These are phyloP conservation scores for Lactifluus rugatus DNA, from an alignment of 768 basidiomycete genomes.

Conservation along the genomic window DNA sequence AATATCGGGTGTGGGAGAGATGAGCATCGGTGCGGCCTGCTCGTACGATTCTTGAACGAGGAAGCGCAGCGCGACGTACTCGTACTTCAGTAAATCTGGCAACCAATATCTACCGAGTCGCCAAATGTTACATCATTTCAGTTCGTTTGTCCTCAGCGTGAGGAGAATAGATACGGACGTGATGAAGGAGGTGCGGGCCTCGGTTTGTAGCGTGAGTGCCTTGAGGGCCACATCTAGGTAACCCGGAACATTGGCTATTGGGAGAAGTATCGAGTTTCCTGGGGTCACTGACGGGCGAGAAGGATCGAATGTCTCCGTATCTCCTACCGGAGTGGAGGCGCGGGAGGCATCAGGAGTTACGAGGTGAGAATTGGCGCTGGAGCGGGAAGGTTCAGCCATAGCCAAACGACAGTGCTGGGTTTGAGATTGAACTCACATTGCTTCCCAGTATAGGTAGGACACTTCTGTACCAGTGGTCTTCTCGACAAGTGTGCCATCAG, in stretches of 20 bases:
- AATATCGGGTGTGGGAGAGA: constrained; percentile 33
- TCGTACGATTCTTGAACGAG: constrained; percentile 36
- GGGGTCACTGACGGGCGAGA: background rate
- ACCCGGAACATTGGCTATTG: constrained; percentile 23
- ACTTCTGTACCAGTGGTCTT: constrained; percentile 4
- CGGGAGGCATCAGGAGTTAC: background rate
- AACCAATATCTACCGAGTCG: constrained; percentile 31
- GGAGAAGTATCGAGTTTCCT: constrained; percentile 21
- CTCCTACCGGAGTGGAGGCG: background rate
- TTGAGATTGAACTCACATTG: background rate
- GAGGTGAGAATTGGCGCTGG: background rate
- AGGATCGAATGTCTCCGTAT: constrained; percentile 5
- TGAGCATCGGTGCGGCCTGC: constrained; percentile 25
- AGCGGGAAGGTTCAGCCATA: too few relatives aligned
- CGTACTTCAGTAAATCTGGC: constrained; percentile 32
- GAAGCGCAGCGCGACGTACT: constrained; percentile 37
- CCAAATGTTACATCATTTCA: background rate
- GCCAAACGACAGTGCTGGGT: background rate
- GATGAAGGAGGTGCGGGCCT: constrained; percentile 34
- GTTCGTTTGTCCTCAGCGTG: constrained; percentile 9
- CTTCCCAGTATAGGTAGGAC: background rate
- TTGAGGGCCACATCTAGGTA: constrained; percentile 30
- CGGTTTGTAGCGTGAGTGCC: background rate
- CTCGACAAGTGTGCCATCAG: constrained; percentile 1
- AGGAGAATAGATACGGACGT: constrained; percentile 25